Evolutionary conservation across 1,139 yeast species (phyloP), one percentile per base, ranked within the genome.

Genomic region (Geotrichum histeridarum): DNA sequence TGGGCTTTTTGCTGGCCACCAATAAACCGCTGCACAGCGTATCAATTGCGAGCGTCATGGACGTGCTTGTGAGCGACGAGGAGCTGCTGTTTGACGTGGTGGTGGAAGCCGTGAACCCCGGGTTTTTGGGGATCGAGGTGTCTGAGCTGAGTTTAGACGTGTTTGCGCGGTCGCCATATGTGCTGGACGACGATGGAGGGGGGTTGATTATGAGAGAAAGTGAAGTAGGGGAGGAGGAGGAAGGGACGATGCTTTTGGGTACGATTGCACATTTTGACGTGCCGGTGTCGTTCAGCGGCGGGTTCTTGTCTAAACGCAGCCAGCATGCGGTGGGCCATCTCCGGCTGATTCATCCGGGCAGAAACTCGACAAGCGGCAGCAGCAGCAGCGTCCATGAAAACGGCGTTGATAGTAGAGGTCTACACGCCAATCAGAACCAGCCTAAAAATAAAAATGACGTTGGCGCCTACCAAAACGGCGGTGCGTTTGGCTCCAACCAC

Each of bases 1-100:
- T 86, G 66, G 98, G 97, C 0, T 88, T 91, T 66, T 73, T 89
- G 4, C 73, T 91, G 54, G 97, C 97, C 0, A 84, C 96, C 1
- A 84, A 91, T 17, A 90, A 89, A 64, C 96, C 93, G 55, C 74
- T 93, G 58, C 82, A 85, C 54, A 77, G 80, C 59, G 85, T 89
- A 32, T 72, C 79, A 31, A 79, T 90, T 11, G 69, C 74, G 1
- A 73, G 81, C 12, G 76, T 91, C 51, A 81, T 80, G 54, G 88
- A 87, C 62, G 80, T 93, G 0, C 74, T 91, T 32, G 88, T 89
- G 2, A 84, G 95, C 57, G 83, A 84, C 61, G 96, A 90, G 64
- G 97, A 90, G 66, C 73, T 93, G 52, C 79, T 90, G 1, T 89
- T 91, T 71, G 89, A 86, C 67, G 73, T 91, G 60, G 79, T 81